These are phyloP conservation scores for Phlyctochytrium bullatum DNA, from an alignment of 192 early-diverging fungal species.

Conservation along the genomic window DNA sequence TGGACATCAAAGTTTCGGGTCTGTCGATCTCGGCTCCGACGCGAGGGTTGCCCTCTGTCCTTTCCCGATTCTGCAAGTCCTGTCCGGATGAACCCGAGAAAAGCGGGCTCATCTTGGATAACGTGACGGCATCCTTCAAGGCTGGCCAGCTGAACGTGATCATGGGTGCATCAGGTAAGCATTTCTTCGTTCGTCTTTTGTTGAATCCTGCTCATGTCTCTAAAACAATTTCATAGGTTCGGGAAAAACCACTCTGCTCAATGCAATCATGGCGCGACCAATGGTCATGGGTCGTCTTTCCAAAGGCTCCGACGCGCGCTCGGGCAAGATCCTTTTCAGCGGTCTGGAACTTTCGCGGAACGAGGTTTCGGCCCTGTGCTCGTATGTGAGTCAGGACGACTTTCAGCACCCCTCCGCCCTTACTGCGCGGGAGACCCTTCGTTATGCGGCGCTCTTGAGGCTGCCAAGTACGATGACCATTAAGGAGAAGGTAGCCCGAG, in stretches of 20 bases:
- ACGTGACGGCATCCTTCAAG: slow-evolving; percentile 24
- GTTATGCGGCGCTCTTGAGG: slow-evolving; percentile 37
- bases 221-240: slow-evolving; percentile 6
- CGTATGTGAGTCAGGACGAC: slow-evolving; percentile 41
- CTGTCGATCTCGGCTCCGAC: neutral
- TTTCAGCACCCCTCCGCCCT: slow-evolving; percentile 42
- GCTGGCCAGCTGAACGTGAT: slow-evolving; percentile 42
- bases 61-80: too few relatives aligned
- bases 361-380: slow-evolving; percentile 32
- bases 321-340: slow-evolving; percentile 31
- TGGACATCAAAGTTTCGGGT: slow-evolving; percentile 19
- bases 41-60: neutral
- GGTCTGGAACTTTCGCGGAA: slow-evolving; percentile 18
- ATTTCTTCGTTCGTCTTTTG: neutral
- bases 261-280: slow-evolving; percentile 32
- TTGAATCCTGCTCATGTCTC: neutral
- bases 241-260: slow-evolving; percentile 45
- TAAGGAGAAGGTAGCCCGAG: slow-evolving; percentile 29
- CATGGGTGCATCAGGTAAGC: slow-evolving; percentile 39
- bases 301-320: neutral
- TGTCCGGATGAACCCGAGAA: neutral
- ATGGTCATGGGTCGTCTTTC: slow-evolving; percentile 22
- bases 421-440: slow-evolving; percentile 42
- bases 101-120: slow-evolving; percentile 30
- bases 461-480: slow-evolving; percentile 31